phyloP scores from a whole-genome alignment of 2,329 filamentous ascomycete species.

The Apiospora kogelbergensis region DNA sequence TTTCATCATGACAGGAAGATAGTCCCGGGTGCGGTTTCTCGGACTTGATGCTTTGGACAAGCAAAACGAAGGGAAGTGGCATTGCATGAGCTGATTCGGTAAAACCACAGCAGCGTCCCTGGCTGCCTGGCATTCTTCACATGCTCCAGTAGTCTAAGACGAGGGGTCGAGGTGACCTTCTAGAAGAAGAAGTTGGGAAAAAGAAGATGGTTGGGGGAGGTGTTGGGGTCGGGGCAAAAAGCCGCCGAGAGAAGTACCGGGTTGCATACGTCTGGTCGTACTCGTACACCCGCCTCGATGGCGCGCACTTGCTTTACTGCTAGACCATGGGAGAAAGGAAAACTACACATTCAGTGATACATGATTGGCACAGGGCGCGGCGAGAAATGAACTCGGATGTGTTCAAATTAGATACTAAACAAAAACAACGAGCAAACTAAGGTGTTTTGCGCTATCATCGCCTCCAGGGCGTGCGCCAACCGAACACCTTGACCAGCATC shows the following conservation, averaged over 20 bases:
- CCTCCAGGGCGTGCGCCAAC: conserved; percentile 11
- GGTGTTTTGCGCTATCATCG: neutral
- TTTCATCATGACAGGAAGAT: neutral
- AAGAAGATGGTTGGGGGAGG: neutral
- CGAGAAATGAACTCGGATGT: conserved; percentile 7
- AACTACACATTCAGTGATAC: neutral
- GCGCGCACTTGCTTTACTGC: neutral
- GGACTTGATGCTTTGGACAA: neutral
- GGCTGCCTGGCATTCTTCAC: neutral
- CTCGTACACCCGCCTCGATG: neutral
- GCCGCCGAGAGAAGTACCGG: conserved; percentile 2
- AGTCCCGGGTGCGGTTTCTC: neutral
- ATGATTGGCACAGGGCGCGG: neutral
- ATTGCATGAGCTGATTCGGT: neutral
- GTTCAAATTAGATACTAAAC: conserved; percentile 17
- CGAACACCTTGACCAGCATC: conserved; percentile 14
- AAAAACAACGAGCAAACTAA: neutral
- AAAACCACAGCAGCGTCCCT: neutral
- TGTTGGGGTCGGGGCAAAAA: neutral
- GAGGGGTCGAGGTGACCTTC: neutral
- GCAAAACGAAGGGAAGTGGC: neutral
- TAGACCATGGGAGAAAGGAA: neutral
- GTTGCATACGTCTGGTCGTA: neutral
- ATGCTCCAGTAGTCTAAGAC: neutral
- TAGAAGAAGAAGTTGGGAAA: neutral